A percentile compares a stretch with the other conserved stretches of the same genome.
Conservation (phyloP, 2,329 filamentous ascomycete genomes). For the Seiridium unicorne region DNA sequence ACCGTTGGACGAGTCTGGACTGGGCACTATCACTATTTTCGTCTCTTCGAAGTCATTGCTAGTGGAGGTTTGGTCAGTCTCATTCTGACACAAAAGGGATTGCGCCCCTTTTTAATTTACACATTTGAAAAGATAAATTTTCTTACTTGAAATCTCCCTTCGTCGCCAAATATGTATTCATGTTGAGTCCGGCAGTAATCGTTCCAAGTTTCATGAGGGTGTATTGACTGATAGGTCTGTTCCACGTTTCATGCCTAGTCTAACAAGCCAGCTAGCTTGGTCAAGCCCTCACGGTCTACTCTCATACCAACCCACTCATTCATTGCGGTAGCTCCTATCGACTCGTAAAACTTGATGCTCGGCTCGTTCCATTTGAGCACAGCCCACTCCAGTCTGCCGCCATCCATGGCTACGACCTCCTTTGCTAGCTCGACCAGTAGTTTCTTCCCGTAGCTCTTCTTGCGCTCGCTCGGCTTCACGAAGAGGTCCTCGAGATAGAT, state of each 20-base stretch:
- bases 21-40: too few relatives aligned
- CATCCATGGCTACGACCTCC: slow-evolving; percentile 71
- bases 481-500: slow-evolving; percentile 96
- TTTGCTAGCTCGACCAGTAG: slow-evolving; percentile 76
- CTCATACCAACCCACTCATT: slow-evolving; percentile 74
- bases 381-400: slow-evolving; percentile 81
- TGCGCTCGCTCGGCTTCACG: slow-evolving; percentile 68
- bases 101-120: too few relatives aligned
- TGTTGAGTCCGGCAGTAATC: too few relatives aligned
- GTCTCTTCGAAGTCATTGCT: too few relatives aligned
- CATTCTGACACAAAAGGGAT: too few relatives aligned
- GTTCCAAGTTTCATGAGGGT: not conserved
- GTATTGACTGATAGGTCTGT: not conserved
- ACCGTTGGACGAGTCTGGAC: too few relatives aligned
- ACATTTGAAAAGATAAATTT: too few relatives aligned
- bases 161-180: too few relatives aligned
- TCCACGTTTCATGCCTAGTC: slow-evolving; percentile 17
- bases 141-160: too few relatives aligned
- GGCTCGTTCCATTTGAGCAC: slow-evolving; percentile 93
- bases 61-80: too few relatives aligned
- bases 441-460: slow-evolving; percentile 75
- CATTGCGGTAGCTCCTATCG: slow-evolving; percentile 65
- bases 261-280: slow-evolving; percentile 53
- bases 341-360: slow-evolving; percentile 82
- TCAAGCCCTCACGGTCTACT: slow-evolving; percentile 65